phyloP scores from a whole-genome alignment of 2,329 filamentous ascomycete species.

The Ceratocystis lukuohia region DNA sequence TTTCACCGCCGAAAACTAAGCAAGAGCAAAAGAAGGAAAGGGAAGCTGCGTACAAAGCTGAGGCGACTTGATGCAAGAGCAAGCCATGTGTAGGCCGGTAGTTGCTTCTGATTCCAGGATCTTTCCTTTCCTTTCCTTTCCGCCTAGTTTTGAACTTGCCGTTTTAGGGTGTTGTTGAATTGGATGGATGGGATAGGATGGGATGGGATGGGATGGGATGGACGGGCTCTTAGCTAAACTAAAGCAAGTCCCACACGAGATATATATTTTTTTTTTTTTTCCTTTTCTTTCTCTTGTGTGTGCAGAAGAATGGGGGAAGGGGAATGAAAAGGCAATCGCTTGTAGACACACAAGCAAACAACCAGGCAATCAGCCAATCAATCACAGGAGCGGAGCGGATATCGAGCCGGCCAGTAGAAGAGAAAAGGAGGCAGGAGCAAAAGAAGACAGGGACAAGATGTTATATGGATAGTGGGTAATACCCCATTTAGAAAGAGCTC shows the following conservation, averaged over 20 bases:
- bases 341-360: too few relatives aligned
- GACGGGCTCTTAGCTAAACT: neutral
- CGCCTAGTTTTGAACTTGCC: neutral
- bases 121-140: constrained; percentile 45
- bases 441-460: neutral
- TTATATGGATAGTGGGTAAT: neutral
- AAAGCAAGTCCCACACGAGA: neutral
- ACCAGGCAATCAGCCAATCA: too few relatives aligned
- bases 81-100: constrained; percentile 7
- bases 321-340: neutral
- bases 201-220: too few relatives aligned
- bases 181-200: neutral
- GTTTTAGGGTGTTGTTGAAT: constrained; percentile 3
- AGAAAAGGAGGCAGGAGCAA: neutral
- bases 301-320: neutral
- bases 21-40: constrained; percentile 3
- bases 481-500: too few relatives aligned
- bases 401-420: neutral
- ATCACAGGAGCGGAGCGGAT: too few relatives aligned
- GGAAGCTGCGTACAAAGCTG: constrained; percentile 6
- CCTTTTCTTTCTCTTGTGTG: neutral
- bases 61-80: neutral
- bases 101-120: constrained; percentile 22
- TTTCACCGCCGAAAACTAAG: constrained; percentile 1
- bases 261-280: neutral